Base-by-base conservation (phyloP, 495 filamentous ascomycete species). In the Tetracladium setigerum region DNA sequence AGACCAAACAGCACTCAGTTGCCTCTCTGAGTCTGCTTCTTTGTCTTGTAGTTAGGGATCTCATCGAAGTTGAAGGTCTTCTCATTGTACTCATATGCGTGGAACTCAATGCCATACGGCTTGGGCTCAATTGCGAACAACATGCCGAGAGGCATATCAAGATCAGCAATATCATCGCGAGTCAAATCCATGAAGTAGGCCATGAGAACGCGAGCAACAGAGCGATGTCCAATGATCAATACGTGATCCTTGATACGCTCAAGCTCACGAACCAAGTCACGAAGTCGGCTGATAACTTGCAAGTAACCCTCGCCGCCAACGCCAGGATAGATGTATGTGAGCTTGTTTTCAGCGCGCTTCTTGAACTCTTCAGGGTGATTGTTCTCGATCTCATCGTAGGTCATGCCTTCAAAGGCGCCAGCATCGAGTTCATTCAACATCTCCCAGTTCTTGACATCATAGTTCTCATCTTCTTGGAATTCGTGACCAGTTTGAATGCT, bases 391-490 rank as follows among this genome's bases (percentile, higher is more conserved):
- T 95, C 86, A 3, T 85, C 79, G 59, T 98, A 98, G 2, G 91
- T 96, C 72, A 95, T 74, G 30, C 92, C 90, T 64, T 98, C 92
- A 71, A 95, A 92, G 33, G 73, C 74, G 13, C 92, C 92, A 1
- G 91, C 85, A 58, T 95, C 87, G 33, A 98, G 82, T 61, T 98
- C 92, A 57, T 98, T 94, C 13, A 98, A 79, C 89, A 96, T 95
- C 55, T 87, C 86, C 88, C 95, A 95, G 55, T 94, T 81, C 70
- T 98, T 98, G 57, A 91, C 79, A 53, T 97, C 92, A 59, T 88
- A 98, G 18, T 96, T 87, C n/a, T 98, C 92, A 51, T 97, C 92
- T 45, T 87, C 84, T 27, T 76, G 69, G 64, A 97, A 98, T 59
- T 82, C 79, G 44, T 89, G 76, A 0, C 86, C 88, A 1, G 89